Evolutionary conservation across 768 basidiomycete species (phyloP), one percentile per base, ranked within the genome.

Genomic region (Boletus barrowsii): DNA sequence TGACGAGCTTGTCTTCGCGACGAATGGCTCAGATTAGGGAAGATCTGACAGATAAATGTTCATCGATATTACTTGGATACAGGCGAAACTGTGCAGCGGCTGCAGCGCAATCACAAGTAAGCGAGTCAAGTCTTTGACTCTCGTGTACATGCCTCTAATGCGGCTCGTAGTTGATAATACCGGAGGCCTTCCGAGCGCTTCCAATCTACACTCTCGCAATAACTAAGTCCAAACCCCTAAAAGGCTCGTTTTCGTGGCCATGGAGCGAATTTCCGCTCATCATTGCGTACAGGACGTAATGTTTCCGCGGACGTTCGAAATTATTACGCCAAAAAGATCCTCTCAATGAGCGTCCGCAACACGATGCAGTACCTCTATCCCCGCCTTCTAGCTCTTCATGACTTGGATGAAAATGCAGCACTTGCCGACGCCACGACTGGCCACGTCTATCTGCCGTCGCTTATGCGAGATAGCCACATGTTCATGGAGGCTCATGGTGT

Each of bases 241-340:
- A 97, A 86, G 93, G 96, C 85, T 65, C 54, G 60, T 52, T 51
- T 51, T 47, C 10, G 33, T 49, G 30, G 37, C n/a, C 5, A 32
- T 48, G 42, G 41, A 42, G 54, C 29, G 51, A 32, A 39, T 37
- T 37, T 41, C 32, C 33, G 50, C 55, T 60, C 29, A 56, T 36
- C 3, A 36, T 55, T 53, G 24, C 42, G 15, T 35, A 22, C 63
- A 95, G 93, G 85, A 43, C 84, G 90, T 15, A 86, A 83, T 61
- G 94, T 99, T 46, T 86, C 89, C 7, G 87, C 93, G n/a, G 97
- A 98, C 63, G 93, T 95, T 11, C 87, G 97, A 48, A 92, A 93
- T 60, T 89, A 87, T 65, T 81, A 88, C 63, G 84, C 86, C 47
- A 89, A 94, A 58, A 81, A 83, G 60, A 76, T 97, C 45, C 79